Evolutionary conservation across 768 basidiomycete species (phyloP).

Genomic region (Tylopilus rubrobrunneus): DNA sequence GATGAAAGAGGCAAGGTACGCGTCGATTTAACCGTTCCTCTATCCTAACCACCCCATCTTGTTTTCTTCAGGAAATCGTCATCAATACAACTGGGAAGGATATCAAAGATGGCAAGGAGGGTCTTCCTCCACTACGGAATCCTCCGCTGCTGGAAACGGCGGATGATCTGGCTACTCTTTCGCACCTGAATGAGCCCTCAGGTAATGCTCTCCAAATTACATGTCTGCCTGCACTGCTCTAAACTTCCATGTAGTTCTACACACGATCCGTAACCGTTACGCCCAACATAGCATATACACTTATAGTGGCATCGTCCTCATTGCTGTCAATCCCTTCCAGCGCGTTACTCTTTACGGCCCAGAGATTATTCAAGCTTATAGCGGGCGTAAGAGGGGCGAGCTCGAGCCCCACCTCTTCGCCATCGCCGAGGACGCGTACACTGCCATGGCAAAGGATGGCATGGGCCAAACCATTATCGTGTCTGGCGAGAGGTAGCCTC

Average conservation of each 20-base stretch:
- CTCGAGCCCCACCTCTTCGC: slow-evolving; percentile 98
- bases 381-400: slow-evolving; percentile 86
- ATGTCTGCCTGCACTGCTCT: neutral
- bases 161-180: slow-evolving; percentile 96
- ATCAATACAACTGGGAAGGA: slow-evolving; percentile 77
- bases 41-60: neutral
- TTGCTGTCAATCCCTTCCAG: slow-evolving; percentile 98
- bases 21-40: slow-evolving; percentile 13
- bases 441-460: slow-evolving; percentile 91
- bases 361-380: slow-evolving; percentile 96
- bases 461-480: slow-evolving; percentile 99
- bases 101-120: slow-evolving; percentile 74
- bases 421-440: slow-evolving; percentile 98
- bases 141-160: slow-evolving; percentile 95
- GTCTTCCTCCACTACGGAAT: slow-evolving; percentile 90
- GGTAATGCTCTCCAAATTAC: slow-evolving; percentile 47
- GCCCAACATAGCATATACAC: slow-evolving; percentile 97
- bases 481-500: slow-evolving; percentile 86
- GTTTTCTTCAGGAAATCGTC: slow-evolving; percentile 57
- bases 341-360: slow-evolving; percentile 96
- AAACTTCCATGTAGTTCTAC: slow-evolving; percentile 59
- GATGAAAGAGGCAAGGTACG: slow-evolving; percentile 91
- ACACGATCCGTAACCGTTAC: slow-evolving; percentile 96
- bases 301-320: slow-evolving; percentile 97
- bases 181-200: slow-evolving; percentile 96